A percentile compares a stretch with the other conserved stretches of the same genome.
These are phyloP conservation scores for Aspergillus oerlinghausenensis DNA, from an alignment of 2,329 filamentous ascomycete genomes.

Conservation along the genomic window DNA sequence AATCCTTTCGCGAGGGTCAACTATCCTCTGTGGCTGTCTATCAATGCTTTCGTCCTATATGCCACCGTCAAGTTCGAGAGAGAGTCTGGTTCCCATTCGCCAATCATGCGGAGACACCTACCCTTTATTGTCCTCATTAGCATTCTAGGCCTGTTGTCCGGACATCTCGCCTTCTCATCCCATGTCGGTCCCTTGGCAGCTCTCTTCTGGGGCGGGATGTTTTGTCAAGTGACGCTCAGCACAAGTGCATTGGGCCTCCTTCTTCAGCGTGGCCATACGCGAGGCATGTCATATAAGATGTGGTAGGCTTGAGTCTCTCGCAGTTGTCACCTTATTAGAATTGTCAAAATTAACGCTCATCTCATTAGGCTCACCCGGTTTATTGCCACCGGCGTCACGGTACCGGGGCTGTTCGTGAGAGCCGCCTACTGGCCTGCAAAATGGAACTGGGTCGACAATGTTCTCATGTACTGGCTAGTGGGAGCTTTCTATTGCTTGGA, in stretches of 20 bases:
- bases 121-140: background rate
- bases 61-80: background rate
- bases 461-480: background rate
- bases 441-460: background rate
- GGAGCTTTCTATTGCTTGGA: background rate
- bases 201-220: background rate
- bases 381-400: background rate
- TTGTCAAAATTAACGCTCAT: too few species aligned
- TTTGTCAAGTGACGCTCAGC: background rate
- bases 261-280: background rate
- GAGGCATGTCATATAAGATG: background rate
- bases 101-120: background rate
- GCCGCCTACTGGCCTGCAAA: background rate
- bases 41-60: constrained; percentile 3
- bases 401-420: background rate
- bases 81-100: background rate
- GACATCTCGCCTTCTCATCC: background rate
- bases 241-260: background rate
- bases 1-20: background rate
- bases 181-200: background rate
- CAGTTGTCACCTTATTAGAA: too few species aligned
- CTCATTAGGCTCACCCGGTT: background rate
- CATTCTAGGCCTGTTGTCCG: background rate
- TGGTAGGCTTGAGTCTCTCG: background rate
- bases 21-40: background rate